A percentile compares a stretch with the other conserved stretches of the same genome.
These are phyloP conservation scores for Salix koriyanagi DNA, from an alignment of 345 rosid species.

Conservation along the genomic window DNA sequence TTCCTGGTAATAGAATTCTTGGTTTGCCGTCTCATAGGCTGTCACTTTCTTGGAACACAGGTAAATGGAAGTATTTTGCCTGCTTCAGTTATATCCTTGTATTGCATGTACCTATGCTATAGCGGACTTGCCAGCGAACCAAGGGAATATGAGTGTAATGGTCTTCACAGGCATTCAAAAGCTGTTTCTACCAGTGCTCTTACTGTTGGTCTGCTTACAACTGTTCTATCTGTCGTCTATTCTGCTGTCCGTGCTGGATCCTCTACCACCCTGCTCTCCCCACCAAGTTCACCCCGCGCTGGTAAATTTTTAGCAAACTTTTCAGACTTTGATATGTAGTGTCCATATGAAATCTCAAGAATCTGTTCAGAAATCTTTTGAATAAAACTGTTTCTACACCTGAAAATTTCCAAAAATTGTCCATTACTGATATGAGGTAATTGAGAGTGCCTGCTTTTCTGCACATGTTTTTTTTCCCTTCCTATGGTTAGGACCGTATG, in stretches of 20 bases:
- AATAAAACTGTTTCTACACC: background rate
- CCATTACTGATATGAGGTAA: background rate
- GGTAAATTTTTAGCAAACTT: conserved; percentile 33
- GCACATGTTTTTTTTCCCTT: background rate
- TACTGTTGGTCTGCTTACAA: conserved; percentile 77
- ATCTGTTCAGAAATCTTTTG: background rate
- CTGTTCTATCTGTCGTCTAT: conserved; percentile 88
- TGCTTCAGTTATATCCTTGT: conserved; percentile 81
- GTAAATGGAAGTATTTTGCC: conserved; percentile 92
- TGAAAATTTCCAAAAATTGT: background rate
- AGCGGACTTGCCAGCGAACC: conserved; percentile 98
- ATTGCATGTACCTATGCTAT: conserved; percentile 96
- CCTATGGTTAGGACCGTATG: background rate
- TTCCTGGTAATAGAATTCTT: background rate
- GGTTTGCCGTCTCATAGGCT: background rate
- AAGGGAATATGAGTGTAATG: conserved; percentile 85
- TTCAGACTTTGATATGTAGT: background rate
- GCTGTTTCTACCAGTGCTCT: conserved; percentile 87
- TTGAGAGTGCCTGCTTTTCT: background rate
- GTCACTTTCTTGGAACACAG: conserved; percentile 39
- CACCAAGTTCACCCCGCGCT: conserved; percentile 91
- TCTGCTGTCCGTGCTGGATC: conserved; percentile 99
- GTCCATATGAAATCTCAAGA: background rate
- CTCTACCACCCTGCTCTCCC: conserved; percentile 75
- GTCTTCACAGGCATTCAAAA: conserved; percentile 86